A percentile compares a stretch with the other conserved stretches of the same genome.
These are phyloP conservation scores for Kazachstania kunashirensis DNA, from an alignment of 805 yeast species.

Conservation along the genomic window DNA sequence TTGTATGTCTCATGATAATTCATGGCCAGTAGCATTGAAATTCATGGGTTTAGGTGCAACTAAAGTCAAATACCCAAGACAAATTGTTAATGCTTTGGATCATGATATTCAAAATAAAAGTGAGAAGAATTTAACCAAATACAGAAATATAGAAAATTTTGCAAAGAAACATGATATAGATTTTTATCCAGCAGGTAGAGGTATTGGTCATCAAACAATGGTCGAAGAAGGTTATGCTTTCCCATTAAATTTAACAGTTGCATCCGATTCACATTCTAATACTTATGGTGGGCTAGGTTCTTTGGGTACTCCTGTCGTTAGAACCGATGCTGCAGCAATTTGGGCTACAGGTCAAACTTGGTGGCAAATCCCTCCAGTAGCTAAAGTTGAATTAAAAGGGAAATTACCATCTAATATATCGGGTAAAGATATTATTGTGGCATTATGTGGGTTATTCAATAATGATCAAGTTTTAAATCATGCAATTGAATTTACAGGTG, in stretches of 20 bases:
- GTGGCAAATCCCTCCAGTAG: conserved; percentile 99
- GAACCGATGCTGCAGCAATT: conserved; percentile 97
- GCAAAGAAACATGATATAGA: conserved; percentile 88
- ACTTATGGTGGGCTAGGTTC: conserved; percentile 97
- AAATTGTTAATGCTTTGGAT: conserved; percentile 91
- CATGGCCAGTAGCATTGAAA: conserved; percentile 98
- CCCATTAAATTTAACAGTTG: conserved; percentile 87
- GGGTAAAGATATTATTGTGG: conserved; percentile 95
- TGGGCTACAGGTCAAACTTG: conserved; percentile 99
- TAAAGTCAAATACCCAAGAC: conserved; percentile 71
- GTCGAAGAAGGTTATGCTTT: conserved; percentile 98
- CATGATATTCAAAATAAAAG: conserved; percentile 95
- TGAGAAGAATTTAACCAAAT: conserved; percentile 81
- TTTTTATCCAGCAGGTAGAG: conserved; percentile 97
- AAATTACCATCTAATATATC: conserved; percentile 76
- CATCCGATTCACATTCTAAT: conserved; percentile 95
- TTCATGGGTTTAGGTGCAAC: conserved; percentile 92
- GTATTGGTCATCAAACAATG: conserved; percentile 98
- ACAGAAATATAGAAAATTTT: conserved; percentile 77
- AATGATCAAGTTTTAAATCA: conserved; percentile 88
- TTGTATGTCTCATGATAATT: conserved; percentile 98
- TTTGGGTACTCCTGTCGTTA: conserved; percentile 92
- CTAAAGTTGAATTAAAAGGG: conserved; percentile 80
- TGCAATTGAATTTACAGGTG: conserved; percentile 89
- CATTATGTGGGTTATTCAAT: conserved; percentile 87